A percentile compares a stretch with the other conserved stretches of the same genome.
Conservation (phyloP, 805 yeast species). For the Isabelozyma gotoi region DNA sequence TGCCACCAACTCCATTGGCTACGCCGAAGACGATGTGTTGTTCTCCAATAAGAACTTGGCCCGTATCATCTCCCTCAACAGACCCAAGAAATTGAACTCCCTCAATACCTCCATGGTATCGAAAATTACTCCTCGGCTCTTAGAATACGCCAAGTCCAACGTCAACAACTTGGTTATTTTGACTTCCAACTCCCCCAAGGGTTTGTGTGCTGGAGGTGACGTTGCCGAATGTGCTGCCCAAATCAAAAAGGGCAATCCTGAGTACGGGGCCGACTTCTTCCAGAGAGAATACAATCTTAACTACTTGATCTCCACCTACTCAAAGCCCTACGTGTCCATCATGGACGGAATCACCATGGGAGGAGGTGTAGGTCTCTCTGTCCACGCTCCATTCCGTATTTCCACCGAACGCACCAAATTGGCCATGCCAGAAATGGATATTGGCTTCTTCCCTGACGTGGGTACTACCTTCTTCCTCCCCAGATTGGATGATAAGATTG, state of each 20-base stretch:
- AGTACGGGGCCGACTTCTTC: slow-evolving; percentile 64
- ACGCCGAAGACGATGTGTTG: slow-evolving; percentile 54
- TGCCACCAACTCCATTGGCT: slow-evolving; percentile 10
- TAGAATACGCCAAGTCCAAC: slow-evolving; percentile 72
- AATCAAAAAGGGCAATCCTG: slow-evolving; percentile 48
- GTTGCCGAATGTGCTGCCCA: slow-evolving; percentile 74
- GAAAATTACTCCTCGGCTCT: slow-evolving; percentile 67
- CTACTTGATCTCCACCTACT: slow-evolving; percentile 74
- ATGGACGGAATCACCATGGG: slow-evolving; percentile 97
- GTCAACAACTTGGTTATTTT: slow-evolving; percentile 66
- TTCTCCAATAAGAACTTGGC: slow-evolving; percentile 64
- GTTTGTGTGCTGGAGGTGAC: slow-evolving; percentile 97
- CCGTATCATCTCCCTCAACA: slow-evolving; percentile 72
- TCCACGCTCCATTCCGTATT: slow-evolving; percentile 88
- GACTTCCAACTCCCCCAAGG: slow-evolving; percentile 62
- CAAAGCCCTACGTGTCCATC: slow-evolving; percentile 82
- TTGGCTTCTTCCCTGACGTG: slow-evolving; percentile 95
- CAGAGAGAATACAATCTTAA: slow-evolving; percentile 78
- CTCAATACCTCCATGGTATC: slow-evolving; percentile 73
- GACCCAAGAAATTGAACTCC: slow-evolving; percentile 84
- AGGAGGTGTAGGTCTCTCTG: slow-evolving; percentile 92
- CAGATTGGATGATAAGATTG: slow-evolving; percentile 76
- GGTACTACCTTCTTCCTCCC: slow-evolving; percentile 91
- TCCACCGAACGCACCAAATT: slow-evolving; percentile 89
- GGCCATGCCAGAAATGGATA: slow-evolving; percentile 98